phyloP scores from a whole-genome alignment of 2,329 filamentous ascomycete species.

The Amylocarpus encephaloides region DNA sequence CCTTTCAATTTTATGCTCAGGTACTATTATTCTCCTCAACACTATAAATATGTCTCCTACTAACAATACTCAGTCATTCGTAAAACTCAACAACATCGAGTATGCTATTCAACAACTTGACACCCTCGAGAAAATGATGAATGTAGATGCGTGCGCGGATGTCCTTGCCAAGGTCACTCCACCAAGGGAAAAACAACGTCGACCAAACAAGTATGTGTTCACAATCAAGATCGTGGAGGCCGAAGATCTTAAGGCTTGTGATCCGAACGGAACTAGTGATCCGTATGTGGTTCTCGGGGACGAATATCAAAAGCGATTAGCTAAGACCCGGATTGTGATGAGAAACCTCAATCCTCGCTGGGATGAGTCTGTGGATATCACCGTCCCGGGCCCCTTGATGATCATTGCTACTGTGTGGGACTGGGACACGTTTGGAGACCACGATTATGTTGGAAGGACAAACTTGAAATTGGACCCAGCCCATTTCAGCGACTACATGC shows the following conservation, averaged over 20 bases:
- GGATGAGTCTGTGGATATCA: constrained; percentile 96
- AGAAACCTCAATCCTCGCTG: constrained; percentile 87
- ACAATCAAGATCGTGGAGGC: constrained; percentile 98
- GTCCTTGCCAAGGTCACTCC: constrained; percentile 72
- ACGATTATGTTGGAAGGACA: constrained; percentile 95
- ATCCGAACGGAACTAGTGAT: constrained; percentile 88
- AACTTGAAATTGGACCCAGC: constrained; percentile 96
- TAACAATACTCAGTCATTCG: constrained; percentile 64
- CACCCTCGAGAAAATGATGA: constrained; percentile 80
- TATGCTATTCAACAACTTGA: constrained; percentile 91
- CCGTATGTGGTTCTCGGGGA: constrained; percentile 96
- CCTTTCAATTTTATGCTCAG: constrained; percentile 94
- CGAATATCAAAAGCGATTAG: constrained; percentile 93
- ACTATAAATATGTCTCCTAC: constrained; percentile 13
- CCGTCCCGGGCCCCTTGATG: constrained; percentile 83
- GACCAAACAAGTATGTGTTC: constrained; percentile 86
- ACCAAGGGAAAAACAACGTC: constrained; percentile 55
- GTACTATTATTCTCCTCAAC: constrained; percentile 43
- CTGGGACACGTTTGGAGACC: constrained; percentile 93
- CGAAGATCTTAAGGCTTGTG: constrained; percentile 96
- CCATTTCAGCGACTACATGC: constrained; percentile 93
- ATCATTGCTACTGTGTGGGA: constrained; percentile 98
- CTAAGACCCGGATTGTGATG: constrained; percentile 90
- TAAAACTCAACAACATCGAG: constrained; percentile 97
- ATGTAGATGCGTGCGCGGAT: constrained; percentile 83